phyloP scores from a whole-genome alignment of 2,329 filamentous ascomycete genomes.

The Ascochyta koolunga region DNA sequence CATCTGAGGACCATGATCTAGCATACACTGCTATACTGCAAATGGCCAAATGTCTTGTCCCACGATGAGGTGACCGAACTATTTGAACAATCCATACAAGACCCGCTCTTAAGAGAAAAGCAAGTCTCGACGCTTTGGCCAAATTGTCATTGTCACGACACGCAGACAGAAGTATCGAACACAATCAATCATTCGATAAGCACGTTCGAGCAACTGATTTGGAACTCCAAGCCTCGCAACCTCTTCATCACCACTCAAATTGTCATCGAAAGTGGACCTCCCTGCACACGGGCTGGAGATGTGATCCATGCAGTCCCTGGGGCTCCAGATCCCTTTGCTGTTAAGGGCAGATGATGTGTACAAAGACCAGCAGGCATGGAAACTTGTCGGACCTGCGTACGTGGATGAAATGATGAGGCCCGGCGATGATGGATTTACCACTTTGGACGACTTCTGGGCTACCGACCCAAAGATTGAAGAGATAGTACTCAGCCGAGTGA shows the following conservation, averaged over 20 bases:
- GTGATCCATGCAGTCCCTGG: not conserved
- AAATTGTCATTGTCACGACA: no score
- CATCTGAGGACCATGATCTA: no score
- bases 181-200: no score
- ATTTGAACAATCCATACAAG: no score
- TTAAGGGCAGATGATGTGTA: not conserved
- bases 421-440: not conserved
- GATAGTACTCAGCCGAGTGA: not conserved
- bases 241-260: not conserved
- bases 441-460: not conserved
- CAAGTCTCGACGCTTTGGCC: no score
- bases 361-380: not conserved
- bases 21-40: no score
- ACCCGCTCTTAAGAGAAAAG: no score
- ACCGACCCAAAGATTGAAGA: not conserved
- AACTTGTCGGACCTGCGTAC: not conserved
- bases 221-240: not conserved
- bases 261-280: not conserved
- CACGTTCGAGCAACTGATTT: no score
- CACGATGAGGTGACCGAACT: no score
- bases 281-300: not conserved
- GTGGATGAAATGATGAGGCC: not conserved
- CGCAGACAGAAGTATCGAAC: no score
- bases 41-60: no score
- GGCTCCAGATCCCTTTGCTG: not conserved